phyloP scores from a whole-genome alignment of 129 eudicot genomes.

The Silybum marianum region DNA sequence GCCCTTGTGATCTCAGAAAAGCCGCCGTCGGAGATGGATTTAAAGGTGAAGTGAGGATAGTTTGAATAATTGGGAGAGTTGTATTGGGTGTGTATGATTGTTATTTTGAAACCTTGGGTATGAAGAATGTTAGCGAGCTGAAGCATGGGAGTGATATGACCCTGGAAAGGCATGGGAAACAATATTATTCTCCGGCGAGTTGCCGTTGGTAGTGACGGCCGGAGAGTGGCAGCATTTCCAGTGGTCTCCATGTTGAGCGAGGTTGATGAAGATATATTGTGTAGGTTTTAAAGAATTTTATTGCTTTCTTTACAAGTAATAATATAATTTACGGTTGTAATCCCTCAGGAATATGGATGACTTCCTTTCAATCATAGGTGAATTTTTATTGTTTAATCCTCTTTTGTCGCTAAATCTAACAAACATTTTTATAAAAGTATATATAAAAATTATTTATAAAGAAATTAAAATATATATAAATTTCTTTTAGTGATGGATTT shows the following conservation, averaged over 20 bases:
- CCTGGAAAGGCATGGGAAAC: conserved; percentile 45
- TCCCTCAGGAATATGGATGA: neutral
- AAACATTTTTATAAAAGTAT: too few relatives aligned
- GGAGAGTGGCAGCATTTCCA: neutral
- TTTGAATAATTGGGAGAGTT: conserved; percentile 41
- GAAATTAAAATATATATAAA: too few relatives aligned
- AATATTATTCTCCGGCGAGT: conserved; percentile 27
- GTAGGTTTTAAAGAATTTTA: neutral
- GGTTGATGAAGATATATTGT: neutral
- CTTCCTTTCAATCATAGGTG: neutral
- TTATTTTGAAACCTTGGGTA: conserved; percentile 38
- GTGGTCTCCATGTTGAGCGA: neutral
- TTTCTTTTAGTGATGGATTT: too few relatives aligned
- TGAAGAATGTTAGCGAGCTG: conserved; percentile 44
- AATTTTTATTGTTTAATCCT: neutral
- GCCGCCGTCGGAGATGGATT: conserved; percentile 25
- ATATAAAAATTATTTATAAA: too few relatives aligned
- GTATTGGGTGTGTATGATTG: conserved; percentile 36
- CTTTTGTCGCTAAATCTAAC: too few relatives aligned
- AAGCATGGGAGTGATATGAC: conserved; percentile 56
- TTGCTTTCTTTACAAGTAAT: neutral
- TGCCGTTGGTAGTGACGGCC: neutral
- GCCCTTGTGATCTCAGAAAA: neutral
- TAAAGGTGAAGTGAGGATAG: conserved; percentile 38
- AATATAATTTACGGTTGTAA: too few relatives aligned